Evolutionary conservation across 2,329 filamentous ascomycete genomes (phyloP).

Genomic region (Triangularia verruculosa): DNA sequence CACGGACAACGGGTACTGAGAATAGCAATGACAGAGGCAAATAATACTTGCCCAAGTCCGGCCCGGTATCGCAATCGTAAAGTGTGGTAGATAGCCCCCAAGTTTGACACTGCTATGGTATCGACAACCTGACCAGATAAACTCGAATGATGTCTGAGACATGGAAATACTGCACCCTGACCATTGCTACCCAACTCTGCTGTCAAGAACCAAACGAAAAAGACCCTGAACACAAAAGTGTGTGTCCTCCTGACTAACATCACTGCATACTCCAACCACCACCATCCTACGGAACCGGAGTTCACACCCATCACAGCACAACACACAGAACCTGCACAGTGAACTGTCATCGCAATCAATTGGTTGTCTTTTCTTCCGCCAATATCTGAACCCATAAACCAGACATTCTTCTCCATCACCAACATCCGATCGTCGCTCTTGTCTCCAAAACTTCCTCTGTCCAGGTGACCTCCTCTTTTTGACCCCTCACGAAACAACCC

Average conservation of each 20-base stretch:
- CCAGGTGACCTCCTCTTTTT: not conserved
- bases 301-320: not conserved
- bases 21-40: not conserved
- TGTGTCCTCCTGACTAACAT: too few relatives aligned
- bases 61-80: not conserved
- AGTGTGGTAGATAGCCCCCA: not conserved
- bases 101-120: not conserved
- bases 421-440: not conserved
- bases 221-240: not conserved
- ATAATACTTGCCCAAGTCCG: not conserved
- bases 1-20: not conserved
- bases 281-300: not conserved
- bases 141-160: not conserved
- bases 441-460: not conserved
- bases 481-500: not conserved
- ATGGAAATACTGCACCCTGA: not conserved
- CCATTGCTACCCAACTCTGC: not conserved
- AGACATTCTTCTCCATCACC: not conserved
- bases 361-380: not conserved
- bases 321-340: not conserved
- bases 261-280: too few relatives aligned
- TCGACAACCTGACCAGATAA: too few relatives aligned
- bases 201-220: not conserved
- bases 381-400: not conserved
- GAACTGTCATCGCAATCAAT: not conserved